Evolutionary conservation across 371 early-diverging fungal genomes (phyloP).

Genomic region (Sanchytrium tribonematis): DNA sequence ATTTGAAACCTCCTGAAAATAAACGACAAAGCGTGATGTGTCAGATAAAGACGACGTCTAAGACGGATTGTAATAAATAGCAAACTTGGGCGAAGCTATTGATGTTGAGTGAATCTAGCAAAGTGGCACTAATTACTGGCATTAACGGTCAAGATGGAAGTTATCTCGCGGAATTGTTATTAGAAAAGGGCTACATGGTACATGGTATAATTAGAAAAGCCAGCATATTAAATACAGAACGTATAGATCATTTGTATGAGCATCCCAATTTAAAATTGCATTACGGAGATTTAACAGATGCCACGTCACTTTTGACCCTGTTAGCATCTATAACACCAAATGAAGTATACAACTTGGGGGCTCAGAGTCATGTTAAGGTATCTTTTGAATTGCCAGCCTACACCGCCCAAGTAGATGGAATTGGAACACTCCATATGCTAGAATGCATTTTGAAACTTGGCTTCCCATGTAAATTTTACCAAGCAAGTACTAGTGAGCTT

Average conservation of each 20-base stretch:
- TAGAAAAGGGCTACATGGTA: conserved; percentile 40
- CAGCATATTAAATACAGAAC: conserved; percentile 52
- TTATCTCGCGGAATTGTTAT: conserved; percentile 41
- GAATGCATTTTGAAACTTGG: conserved; percentile 54
- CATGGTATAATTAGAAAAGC: conserved; percentile 57
- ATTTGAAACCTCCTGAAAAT: no score
- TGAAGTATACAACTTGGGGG: conserved; percentile 14
- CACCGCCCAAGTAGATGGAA: conserved; percentile 37
- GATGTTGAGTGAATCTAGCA: no score
- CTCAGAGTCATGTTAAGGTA: conserved; percentile 54
- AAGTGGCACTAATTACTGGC: conserved; percentile 13
- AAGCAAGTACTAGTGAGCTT: conserved; percentile 45
- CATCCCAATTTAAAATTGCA: conserved; percentile 50
- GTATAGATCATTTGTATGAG: conserved; percentile 48
- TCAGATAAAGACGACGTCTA: no score
- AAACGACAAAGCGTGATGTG: no score
- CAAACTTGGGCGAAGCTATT: no score
- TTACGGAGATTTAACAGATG: conserved; percentile 57
- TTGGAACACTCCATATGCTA: conserved; percentile 45
- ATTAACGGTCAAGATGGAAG: conserved; percentile 62
- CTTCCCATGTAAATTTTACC: conserved; percentile 17
- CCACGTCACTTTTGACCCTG: conserved; percentile 45
- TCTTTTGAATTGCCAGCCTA: conserved; percentile 69
- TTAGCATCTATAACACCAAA: conserved; percentile 18
- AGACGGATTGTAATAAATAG: no score